Conservation (phyloP, 257 asterid genomes). For the Thymus mandschuricus region DNA sequence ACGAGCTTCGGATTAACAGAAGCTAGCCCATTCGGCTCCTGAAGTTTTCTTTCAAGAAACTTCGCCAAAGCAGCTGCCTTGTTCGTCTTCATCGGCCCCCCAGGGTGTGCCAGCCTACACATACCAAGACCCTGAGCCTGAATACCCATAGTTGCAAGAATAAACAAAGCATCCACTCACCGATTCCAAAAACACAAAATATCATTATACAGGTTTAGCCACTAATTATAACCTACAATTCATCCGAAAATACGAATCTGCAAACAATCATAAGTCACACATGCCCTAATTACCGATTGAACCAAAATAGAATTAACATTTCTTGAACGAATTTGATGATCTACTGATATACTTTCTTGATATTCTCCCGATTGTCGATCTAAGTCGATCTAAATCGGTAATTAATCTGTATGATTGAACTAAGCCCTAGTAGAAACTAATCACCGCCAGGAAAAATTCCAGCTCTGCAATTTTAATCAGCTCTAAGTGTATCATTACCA, state of each 20-base stretch:
- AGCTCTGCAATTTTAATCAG: neutral
- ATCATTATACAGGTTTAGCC: neutral
- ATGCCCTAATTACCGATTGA: constrained; percentile 7
- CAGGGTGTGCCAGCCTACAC: constrained; percentile 89
- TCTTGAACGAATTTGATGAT: too few relatives aligned
- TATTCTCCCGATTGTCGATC: too few relatives aligned
- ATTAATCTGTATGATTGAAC: too few relatives aligned
- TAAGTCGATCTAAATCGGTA: too few relatives aligned
- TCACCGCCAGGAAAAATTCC: too few relatives aligned
- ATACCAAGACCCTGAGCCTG: constrained; percentile 27
- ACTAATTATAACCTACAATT: constrained; percentile 1
- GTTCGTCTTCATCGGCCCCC: constrained; percentile 91
- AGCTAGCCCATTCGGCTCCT: constrained; percentile 81
- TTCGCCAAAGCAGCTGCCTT: constrained; percentile 97
- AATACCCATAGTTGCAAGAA: constrained; percentile 18
- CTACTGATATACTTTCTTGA: too few relatives aligned
- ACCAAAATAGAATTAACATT: neutral
- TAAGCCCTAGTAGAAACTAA: too few relatives aligned
- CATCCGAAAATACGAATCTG: neutral
- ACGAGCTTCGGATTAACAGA: constrained; percentile 76
- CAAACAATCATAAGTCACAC: neutral
- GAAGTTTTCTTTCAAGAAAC: constrained; percentile 83
- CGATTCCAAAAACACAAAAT: neutral
- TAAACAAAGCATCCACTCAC: constrained; percentile 27
- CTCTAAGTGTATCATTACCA: constrained; percentile 1